These are phyloP conservation scores for Coriolopsis trogii DNA, from an alignment of 1,284 basidiomycete genomes.

Conservation along the genomic window DNA sequence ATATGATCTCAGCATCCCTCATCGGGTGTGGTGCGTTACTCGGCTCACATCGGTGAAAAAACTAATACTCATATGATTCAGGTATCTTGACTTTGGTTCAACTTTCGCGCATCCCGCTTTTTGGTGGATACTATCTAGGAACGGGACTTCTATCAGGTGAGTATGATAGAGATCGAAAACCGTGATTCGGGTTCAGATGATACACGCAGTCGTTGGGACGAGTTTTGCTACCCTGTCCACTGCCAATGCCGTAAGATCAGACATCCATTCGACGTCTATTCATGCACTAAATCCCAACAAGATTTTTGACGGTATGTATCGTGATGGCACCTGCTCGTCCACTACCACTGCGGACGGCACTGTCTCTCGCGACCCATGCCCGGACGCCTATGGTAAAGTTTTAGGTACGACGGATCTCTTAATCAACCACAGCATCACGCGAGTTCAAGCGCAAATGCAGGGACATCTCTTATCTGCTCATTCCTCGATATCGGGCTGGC, in stretches of 20 bases:
- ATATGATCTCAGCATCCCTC: constrained; percentile 82
- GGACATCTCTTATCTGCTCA: constrained; percentile 78
- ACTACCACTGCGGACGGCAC: constrained; percentile 62
- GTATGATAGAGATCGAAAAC: too few species aligned
- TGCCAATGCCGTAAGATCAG: constrained; percentile 57
- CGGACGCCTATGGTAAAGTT: constrained; percentile 80
- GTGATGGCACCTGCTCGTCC: constrained; percentile 76
- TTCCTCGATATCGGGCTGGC: constrained; percentile 82
- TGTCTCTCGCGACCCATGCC: constrained; percentile 64
- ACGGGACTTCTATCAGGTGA: constrained; percentile 84
- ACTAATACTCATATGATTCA: constrained; percentile 23
- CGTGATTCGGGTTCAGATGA: too few species aligned
- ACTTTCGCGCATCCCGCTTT: constrained; percentile 69
- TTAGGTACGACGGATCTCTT: constrained; percentile 50
- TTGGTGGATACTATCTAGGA: constrained; percentile 66
- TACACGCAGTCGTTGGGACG: constrained; percentile 85
- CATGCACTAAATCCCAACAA: constrained; percentile 4
- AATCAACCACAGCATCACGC: neutral
- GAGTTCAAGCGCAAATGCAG: constrained; percentile 38
- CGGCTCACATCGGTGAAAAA: neutral
- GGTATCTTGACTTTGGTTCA: constrained; percentile 77
- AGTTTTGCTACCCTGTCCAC: constrained; percentile 83
- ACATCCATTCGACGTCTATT: neutral
- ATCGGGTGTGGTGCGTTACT: constrained; percentile 68
- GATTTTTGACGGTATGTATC: constrained; percentile 77